Percentiles rank a stretch among this genome's conserved stretches.
Conservation (phyloP, 2,329 filamentous ascomycete species). For the Spiromastix sp. region DNA sequence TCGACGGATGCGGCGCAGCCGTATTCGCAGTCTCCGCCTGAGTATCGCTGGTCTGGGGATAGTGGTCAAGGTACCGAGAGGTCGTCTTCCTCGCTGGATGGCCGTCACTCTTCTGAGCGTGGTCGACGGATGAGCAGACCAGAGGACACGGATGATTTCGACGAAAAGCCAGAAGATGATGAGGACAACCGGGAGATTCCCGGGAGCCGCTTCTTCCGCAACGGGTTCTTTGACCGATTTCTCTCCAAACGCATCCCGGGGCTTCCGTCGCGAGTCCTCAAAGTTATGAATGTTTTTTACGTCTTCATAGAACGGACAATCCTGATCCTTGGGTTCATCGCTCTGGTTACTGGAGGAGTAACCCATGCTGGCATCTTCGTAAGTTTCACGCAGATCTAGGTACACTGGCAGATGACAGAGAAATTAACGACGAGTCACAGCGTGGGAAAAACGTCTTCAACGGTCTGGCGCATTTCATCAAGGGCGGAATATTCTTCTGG, state of each 20-base stretch:
- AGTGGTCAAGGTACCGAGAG: constrained; percentile 66
- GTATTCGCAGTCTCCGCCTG: constrained; percentile 37
- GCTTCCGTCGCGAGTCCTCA: constrained; percentile 49
- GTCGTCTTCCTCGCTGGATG: constrained; percentile 55
- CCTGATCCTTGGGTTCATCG: constrained; percentile 65
- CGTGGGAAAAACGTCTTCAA: constrained; percentile 62
- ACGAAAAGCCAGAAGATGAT: constrained; percentile 36
- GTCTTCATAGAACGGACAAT: constrained; percentile 64
- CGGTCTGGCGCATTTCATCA: constrained; percentile 85
- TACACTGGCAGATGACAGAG: neutral
- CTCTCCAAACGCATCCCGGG: constrained; percentile 45
- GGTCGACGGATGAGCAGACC: constrained; percentile 31
- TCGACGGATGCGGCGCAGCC: constrained; percentile 46
- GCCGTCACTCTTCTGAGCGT: constrained; percentile 51
- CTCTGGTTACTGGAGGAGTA: constrained; percentile 60
- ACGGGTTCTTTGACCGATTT: constrained; percentile 39
- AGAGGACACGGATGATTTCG: constrained; percentile 40
- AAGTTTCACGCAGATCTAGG: constrained; percentile 31
- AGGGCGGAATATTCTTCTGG: constrained; percentile 92
- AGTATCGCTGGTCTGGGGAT: constrained; percentile 56
- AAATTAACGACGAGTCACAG: constrained; percentile 31
- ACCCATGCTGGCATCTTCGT: constrained; percentile 79
- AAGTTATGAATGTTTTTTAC: constrained; percentile 50
- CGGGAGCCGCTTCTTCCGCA: constrained; percentile 33
- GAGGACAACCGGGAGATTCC: constrained; percentile 24